phyloP scores from a whole-genome alignment of 2,329 filamentous ascomycete species.

The Orbilia oligospora region DNA sequence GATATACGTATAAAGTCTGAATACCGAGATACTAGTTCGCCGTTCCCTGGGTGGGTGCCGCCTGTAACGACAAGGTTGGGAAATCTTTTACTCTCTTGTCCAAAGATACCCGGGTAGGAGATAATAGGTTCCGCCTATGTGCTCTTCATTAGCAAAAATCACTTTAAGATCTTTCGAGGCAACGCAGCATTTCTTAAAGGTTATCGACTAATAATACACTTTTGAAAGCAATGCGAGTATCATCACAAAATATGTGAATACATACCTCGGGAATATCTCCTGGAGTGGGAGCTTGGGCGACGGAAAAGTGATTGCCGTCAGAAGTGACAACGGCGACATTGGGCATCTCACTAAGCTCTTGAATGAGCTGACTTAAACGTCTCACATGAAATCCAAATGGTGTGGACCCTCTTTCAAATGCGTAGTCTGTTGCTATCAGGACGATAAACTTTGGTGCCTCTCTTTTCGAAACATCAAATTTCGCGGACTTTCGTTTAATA shows the following conservation, averaged over 20 bases:
- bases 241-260: neutral
- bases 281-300: neutral
- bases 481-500: neutral
- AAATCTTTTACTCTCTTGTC: neutral
- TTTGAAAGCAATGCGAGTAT: neutral
- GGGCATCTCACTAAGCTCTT: constrained; percentile 5
- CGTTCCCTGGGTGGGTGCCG: neutral
- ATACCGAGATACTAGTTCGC: neutral
- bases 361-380: neutral
- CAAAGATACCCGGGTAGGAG: neutral
- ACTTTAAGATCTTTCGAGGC: no score
- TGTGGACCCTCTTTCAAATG: neutral
- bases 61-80: neutral
- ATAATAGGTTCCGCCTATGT: neutral
- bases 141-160: neutral
- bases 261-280: neutral
- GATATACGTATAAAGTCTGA: neutral
- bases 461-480: neutral
- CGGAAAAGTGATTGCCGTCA: neutral
- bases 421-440: neutral
- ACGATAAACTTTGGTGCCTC: neutral
- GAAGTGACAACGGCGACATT: constrained; percentile 2
- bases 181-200: no score
- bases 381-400: neutral
- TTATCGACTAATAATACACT: no score